These are phyloP conservation scores for Seminavis robusta DNA, from an alignment of 108 stramenopile genomes.

Conservation along the genomic window DNA sequence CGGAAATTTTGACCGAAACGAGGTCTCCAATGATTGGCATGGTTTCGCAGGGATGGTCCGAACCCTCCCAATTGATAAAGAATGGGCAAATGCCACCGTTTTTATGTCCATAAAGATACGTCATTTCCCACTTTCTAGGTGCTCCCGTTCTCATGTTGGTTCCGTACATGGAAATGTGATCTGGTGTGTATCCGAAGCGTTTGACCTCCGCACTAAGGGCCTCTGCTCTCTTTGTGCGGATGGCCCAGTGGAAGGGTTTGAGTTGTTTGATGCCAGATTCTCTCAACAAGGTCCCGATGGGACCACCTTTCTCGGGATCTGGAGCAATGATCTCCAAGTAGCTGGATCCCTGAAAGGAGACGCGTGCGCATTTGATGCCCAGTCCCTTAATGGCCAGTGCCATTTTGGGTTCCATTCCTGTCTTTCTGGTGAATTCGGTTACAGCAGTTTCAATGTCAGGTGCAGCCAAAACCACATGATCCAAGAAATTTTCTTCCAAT, in stretches of 20 bases:
- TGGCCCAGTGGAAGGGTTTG: slow-evolving; percentile 45
- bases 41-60: slow-evolving; percentile 45
- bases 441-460: slow-evolving; percentile 45
- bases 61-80: slow-evolving; percentile 49
- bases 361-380: slow-evolving; percentile 47
- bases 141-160: slow-evolving; percentile 40
- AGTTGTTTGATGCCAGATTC: slow-evolving; percentile 30
- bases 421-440: slow-evolving; percentile 45
- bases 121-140: slow-evolving; percentile 54
- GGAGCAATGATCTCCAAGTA: slow-evolving; percentile 55
- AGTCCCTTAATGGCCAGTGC: slow-evolving; percentile 45
- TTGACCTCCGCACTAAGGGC: slow-evolving; percentile 39
- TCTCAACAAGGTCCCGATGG: slow-evolving; percentile 38
- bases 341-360: slow-evolving; percentile 34
- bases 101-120: slow-evolving; percentile 48
- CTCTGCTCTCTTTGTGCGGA: slow-evolving; percentile 35
- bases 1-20: slow-evolving; percentile 31
- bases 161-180: slow-evolving; percentile 58
- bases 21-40: slow-evolving; percentile 40
- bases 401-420: slow-evolving; percentile 42
- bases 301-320: slow-evolving; percentile 48
- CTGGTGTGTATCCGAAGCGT: slow-evolving; percentile 43
- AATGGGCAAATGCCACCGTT: slow-evolving; percentile 46
- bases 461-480: slow-evolving; percentile 54
- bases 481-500: slow-evolving; percentile 46